phyloP scores from a whole-genome alignment of 768 basidiomycete genomes.

The Hericium coralloides region DNA sequence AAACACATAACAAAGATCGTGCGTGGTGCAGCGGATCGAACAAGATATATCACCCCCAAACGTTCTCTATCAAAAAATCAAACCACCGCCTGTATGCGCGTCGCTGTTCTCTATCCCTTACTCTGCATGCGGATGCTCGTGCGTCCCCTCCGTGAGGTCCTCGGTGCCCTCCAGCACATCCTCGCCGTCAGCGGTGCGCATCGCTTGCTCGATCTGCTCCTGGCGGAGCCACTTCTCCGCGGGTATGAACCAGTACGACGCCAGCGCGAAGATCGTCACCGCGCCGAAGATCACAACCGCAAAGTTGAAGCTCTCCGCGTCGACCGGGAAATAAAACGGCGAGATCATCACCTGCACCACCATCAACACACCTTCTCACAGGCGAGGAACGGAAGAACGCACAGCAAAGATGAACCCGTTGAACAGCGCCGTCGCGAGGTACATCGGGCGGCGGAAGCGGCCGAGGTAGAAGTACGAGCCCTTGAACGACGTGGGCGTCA shows the following conservation, averaged over 20 bases:
- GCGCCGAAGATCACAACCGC: conserved; percentile 71
- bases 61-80: neutral
- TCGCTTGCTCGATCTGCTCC: conserved; percentile 46
- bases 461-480: conserved; percentile 67
- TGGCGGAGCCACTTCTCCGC: conserved; percentile 72
- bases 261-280: conserved; percentile 68
- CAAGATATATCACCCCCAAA: neutral
- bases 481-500: conserved; percentile 69
- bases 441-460: conserved; percentile 54
- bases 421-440: conserved; percentile 56
- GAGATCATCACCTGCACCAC: conserved; percentile 62
- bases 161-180: neutral
- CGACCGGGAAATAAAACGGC: conserved; percentile 83
- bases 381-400: conserved; percentile 80
- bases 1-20: too few relatives aligned
- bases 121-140: neutral
- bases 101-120: neutral
- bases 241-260: conserved; percentile 74
- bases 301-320: conserved; percentile 73
- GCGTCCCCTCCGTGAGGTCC: neutral
- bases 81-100: neutral
- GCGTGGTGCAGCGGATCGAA: too few relatives aligned
- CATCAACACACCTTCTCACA: neutral
- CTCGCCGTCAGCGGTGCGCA: conserved; percentile 21
- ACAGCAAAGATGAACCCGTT: conserved; percentile 67